phyloP scores from a whole-genome alignment of 176 grass and related monocot genomes.

The Oryza punctata region DNA sequence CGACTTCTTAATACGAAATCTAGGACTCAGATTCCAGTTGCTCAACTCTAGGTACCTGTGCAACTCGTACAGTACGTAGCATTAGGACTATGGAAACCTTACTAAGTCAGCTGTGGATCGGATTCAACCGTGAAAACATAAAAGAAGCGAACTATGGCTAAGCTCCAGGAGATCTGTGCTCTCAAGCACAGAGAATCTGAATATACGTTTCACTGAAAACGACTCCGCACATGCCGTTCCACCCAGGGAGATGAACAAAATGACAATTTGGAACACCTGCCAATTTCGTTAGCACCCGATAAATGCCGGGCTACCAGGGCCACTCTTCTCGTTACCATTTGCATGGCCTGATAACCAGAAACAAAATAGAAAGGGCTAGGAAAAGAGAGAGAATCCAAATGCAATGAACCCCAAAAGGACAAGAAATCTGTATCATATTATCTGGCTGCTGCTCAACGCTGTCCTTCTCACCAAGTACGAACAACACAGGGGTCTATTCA shows the following conservation, averaged over 20 bases:
- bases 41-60: too few species aligned
- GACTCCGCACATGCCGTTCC: conserved; percentile 42
- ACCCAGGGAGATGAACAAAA: conserved; percentile 18
- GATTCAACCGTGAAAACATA: background rate
- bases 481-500: conserved; percentile 19
- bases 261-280: conserved; percentile 34
- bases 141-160: background rate
- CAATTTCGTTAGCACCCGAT: conserved; percentile 21
- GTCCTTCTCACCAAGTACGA: conserved; percentile 1
- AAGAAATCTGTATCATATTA: conserved; percentile 20
- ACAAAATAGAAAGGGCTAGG: conserved; percentile 26
- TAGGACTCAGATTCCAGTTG: too few species aligned
- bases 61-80: too few species aligned
- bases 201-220: conserved; percentile 32
- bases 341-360: conserved; percentile 1
- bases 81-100: too few species aligned
- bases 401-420: conserved; percentile 29
- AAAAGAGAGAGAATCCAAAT: conserved; percentile 17
- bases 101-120: background rate
- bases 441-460: conserved; percentile 2
- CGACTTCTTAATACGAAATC: too few species aligned
- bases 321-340: conserved; percentile 13
- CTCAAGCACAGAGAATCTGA: conserved; percentile 32
- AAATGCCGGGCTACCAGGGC: conserved; percentile 1
- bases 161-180: background rate